Evolutionary conservation across 164 flowering plant species (phyloP), one percentile per base, ranked within the genome.

Genomic region (Nymphaea thermarum): DNA sequence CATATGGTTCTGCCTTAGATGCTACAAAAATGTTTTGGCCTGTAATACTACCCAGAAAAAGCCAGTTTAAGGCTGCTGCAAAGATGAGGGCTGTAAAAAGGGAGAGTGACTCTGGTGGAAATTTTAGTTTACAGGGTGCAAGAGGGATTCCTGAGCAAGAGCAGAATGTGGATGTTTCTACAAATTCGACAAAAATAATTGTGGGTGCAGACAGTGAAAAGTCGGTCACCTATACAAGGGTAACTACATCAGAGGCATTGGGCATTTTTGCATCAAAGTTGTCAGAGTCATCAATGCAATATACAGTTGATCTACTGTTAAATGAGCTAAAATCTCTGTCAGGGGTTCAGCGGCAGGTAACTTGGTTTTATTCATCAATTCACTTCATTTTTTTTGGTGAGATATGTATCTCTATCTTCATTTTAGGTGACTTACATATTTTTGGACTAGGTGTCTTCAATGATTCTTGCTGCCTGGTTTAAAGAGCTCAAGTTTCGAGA

Each of bases 331-430:
- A 84, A 66, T 92, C 98, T 66, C 76, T 73, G n/a, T 92, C 98
- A 62, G 99, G 98, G 65, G 97, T 95, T 63, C 97, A 86, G 80
- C 82, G 99, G 53, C 99, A 95, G 99, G 98, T 89, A 75, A 41
- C 55, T 55, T 42, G 3, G 5, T 66, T 0, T 43, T 41, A 41
- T 59, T 59, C n/a, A 36, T 70, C 6, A 17, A 42, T 2, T 44
- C 16, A 43, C n/a, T 44, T 70, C 3, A 8, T 43, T 47, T 62
- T 78, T 65, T 15, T 41, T n/a, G 44, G 7, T 36, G 36, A n/a
- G 8, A 15, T 43, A 4, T 15, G 18, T 69, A 3, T 5, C 25
- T 63, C 59, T 41, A 43, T 61, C 7, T n/a, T 61, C 6, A 6
- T 61, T 61, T 3, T 7, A 61, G 63, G 36, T 61, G 36, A 61